These are phyloP conservation scores for Phialophora macrospora DNA, from an alignment of 2,329 filamentous ascomycete species.

Conservation along the genomic window DNA sequence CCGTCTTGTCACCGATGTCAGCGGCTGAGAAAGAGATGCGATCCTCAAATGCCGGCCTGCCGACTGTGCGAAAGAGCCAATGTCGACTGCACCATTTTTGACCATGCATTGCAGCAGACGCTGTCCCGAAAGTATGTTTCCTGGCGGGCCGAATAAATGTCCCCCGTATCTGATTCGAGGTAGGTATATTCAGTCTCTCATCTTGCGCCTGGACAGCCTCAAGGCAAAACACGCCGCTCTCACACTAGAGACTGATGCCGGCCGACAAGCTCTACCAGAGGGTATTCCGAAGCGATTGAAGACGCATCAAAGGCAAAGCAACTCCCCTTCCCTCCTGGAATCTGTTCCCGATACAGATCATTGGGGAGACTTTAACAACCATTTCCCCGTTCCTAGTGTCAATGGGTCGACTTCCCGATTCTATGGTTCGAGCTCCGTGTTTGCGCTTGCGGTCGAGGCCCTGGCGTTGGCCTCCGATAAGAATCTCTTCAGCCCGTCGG, in stretches of 20 bases:
- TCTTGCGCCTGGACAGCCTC: slow-evolving; percentile 10
- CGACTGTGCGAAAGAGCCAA: slow-evolving; percentile 12
- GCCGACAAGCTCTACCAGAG: slow-evolving; percentile 1
- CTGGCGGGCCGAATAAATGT: background rate
- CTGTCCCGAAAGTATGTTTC: slow-evolving; percentile 14
- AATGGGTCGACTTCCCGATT: slow-evolving; percentile 13
- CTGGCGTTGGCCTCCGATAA: slow-evolving; percentile 12
- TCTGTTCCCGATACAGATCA: background rate
- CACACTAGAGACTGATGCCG: slow-evolving; percentile 5
- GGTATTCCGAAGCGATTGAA: background rate
- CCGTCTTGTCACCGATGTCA: slow-evolving; percentile 16
- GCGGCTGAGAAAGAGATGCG: slow-evolving; percentile 17
- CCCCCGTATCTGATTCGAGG: background rate
- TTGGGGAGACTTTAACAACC: slow-evolving; percentile 2
- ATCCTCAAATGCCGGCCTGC: slow-evolving; percentile 19
- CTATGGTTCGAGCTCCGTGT: slow-evolving; percentile 19
- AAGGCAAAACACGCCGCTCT: slow-evolving; percentile 11
- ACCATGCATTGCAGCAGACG: slow-evolving; percentile 18
- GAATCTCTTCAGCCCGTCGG: slow-evolving; percentile 8
- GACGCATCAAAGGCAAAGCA: background rate
- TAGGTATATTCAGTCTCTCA: slow-evolving; percentile 21
- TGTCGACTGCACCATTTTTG: slow-evolving; percentile 15
- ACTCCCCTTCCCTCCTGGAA: background rate
- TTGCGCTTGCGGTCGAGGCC: slow-evolving; percentile 14
- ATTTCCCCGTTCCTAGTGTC: slow-evolving; percentile 15